A percentile compares a stretch with the other conserved stretches of the same genome.
These are phyloP conservation scores for Daldinia concentrica DNA, from an alignment of 495 filamentous ascomycete species.

Conservation along the genomic window DNA sequence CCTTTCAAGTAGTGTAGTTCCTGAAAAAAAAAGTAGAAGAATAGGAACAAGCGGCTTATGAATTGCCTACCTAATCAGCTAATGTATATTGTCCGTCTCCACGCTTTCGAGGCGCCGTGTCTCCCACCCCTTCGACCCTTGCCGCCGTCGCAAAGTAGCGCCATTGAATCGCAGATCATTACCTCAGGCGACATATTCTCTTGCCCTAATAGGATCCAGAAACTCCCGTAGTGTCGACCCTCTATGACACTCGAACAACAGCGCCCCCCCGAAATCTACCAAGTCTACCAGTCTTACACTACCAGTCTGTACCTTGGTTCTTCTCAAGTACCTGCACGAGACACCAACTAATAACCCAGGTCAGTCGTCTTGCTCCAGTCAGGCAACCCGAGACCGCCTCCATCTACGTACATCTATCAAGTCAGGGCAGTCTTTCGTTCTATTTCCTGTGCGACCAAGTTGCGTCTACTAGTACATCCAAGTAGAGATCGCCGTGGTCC, in stretches of 20 bases:
- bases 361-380: conserved; percentile 39
- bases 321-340: conserved; percentile 36
- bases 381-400: conserved; percentile 32
- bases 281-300: conserved; percentile 9
- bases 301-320: conserved; percentile 6
- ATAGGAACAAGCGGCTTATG: conserved; percentile 20
- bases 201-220: conserved; percentile 45
- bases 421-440: conserved; percentile 20
- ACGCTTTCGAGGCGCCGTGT: conserved; percentile 31
- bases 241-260: conserved; percentile 34
- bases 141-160: conserved; percentile 47
- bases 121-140: conserved; percentile 38
- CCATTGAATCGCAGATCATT: conserved; percentile 51
- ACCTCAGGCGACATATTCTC: conserved; percentile 44
- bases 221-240: conserved; percentile 43
- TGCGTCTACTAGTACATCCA: conserved; percentile 32
- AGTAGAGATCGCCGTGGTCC: conserved; percentile 43
- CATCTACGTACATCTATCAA: conserved; percentile 15
- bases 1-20: conserved; percentile 22
- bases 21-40: conserved; percentile 9
- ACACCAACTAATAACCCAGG: conserved; percentile 23
- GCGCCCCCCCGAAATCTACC: conserved; percentile 35
- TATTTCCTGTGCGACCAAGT: conserved; percentile 42
- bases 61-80: neutral
- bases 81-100: conserved; percentile 28